Evolutionary conservation across 2,329 filamentous ascomycete genomes (phyloP).

Genomic region (Teratosphaeriaceae sp.): DNA sequence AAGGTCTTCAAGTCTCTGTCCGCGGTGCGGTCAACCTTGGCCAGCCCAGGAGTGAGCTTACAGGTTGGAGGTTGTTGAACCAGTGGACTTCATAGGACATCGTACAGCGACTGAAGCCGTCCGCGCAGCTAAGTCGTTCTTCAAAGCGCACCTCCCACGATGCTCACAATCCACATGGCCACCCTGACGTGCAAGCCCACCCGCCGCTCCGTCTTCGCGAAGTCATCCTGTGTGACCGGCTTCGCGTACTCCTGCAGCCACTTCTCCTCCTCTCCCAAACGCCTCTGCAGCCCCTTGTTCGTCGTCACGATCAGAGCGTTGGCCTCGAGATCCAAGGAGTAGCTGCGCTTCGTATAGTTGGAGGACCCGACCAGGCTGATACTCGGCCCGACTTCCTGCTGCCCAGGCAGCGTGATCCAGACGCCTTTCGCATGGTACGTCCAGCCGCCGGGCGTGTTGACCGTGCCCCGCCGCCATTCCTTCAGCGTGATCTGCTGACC

Average conservation of each 20-base stretch:
- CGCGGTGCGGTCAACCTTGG: too few species aligned
- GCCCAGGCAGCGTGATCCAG: conserved; percentile 68
- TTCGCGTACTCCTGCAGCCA: conserved; percentile 72
- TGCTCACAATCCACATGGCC: conserved; percentile 87
- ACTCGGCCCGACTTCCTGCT: conserved; percentile 52
- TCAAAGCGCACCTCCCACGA: conserved; percentile 79
- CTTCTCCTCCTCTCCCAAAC: conserved; percentile 70
- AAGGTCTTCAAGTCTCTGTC: too few species aligned
- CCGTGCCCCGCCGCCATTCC: conserved; percentile 81
- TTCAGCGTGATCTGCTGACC: conserved; percentile 62
- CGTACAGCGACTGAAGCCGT: too few species aligned
- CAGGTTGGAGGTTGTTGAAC: too few species aligned
- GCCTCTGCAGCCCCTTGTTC: conserved; percentile 62
- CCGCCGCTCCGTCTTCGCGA: conserved; percentile 71
- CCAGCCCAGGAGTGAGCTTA: too few species aligned
- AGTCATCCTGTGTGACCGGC: conserved; percentile 66
- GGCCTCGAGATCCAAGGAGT: conserved; percentile 84
- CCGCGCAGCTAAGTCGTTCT: too few species aligned
- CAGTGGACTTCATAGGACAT: too few species aligned
- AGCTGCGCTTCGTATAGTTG: conserved; percentile 93
- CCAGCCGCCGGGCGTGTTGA: conserved; percentile 79
- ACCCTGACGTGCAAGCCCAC: conserved; percentile 79
- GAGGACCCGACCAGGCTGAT: conserved; percentile 83
- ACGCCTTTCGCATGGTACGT: conserved; percentile 97
- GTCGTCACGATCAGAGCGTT: conserved; percentile 80